A percentile compares a stretch with the other conserved stretches of the same genome.
These are phyloP conservation scores for Melampsora larici-populina DNA, from an alignment of 1,284 basidiomycete species.

Conservation along the genomic window DNA sequence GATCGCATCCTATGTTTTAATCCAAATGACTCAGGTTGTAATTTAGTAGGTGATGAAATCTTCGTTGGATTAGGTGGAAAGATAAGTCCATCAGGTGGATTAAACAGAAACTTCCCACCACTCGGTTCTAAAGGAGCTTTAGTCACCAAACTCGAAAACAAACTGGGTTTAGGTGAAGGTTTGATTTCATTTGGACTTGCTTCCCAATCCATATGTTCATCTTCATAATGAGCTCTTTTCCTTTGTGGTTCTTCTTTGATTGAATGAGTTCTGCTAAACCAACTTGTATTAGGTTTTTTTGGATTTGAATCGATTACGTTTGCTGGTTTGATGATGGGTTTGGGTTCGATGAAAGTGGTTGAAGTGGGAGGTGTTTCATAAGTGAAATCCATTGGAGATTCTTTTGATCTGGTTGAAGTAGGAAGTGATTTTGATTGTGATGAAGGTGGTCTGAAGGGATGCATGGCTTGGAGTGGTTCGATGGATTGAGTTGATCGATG, in stretches of 20 bases:
- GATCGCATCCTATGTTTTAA: not conserved
- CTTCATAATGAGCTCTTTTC: constrained; percentile 26
- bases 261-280: not conserved
- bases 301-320: constrained; percentile 15
- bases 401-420: constrained; percentile 16
- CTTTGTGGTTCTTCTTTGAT: constrained; percentile 2
- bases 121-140: not conserved
- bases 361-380: constrained; percentile 21
- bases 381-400: constrained; percentile 34
- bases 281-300: not conserved
- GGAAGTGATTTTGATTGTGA: not conserved
- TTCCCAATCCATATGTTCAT: constrained; percentile 38
- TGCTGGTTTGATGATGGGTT: constrained; percentile 9
- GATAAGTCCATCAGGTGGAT: not conserved
- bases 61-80: not conserved
- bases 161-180: not conserved
- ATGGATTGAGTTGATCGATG: too few relatives aligned
- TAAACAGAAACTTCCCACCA: not conserved
- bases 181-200: not conserved
- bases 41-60: constrained; percentile 17
- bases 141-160: not conserved
- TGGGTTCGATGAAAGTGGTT: not conserved
- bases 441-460: constrained; percentile 23
- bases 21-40: constrained; percentile 20
- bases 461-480: too few relatives aligned